Base-by-base conservation (phyloP, 257 asterid genomes). In the Jasminum sambac region DNA sequence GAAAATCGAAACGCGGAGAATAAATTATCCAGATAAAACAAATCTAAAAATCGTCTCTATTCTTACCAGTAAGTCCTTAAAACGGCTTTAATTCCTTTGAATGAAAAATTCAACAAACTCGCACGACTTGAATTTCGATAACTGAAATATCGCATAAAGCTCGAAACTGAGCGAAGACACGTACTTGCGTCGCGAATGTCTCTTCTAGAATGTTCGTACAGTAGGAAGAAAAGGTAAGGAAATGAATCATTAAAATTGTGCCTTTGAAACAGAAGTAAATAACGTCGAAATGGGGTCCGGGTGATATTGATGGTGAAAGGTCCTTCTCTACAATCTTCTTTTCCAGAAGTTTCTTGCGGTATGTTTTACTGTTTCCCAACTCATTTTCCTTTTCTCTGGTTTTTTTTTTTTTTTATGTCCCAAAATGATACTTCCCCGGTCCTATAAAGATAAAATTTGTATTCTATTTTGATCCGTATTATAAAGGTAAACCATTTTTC, bases 141-240 rank as follows among this genome's bases (percentile, higher is more conserved):
- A 16, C 14, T 5, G 10, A 19, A 8, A 26, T 34, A 9, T 21
- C 30, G 62, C 30, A 19, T 55, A 55, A 19, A 55, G 62, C 62
- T 55, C 34, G n/a, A 50, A 8, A 50, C 30, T 40, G 17, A 38
- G 21, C 11, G 14, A 26, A 9, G 36, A 46, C 66, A 26, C 63
- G 19, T 5, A 61, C 78, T 17, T 46, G 40, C 64, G 71, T 11
- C 42, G 62, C 13, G 61, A 64, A 42, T 30, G 58, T 63, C 63
- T 72, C 23, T 77, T 81, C 86, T 75, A 78, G 86, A 81, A 81
- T n/a, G 77, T 73, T 79, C 82, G 39, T 67, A 30, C 36, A 58
- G 16, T 26, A 64, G 19, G 64, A 59, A 25, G 70, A 72, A 66
- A 30, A 23, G 34, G 11, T 6, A 19, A 57, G 34, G 26, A 48